Evolutionary conservation across 768 basidiomycete genomes (phyloP).

Genomic region (Kwoniella heveanensis): DNA sequence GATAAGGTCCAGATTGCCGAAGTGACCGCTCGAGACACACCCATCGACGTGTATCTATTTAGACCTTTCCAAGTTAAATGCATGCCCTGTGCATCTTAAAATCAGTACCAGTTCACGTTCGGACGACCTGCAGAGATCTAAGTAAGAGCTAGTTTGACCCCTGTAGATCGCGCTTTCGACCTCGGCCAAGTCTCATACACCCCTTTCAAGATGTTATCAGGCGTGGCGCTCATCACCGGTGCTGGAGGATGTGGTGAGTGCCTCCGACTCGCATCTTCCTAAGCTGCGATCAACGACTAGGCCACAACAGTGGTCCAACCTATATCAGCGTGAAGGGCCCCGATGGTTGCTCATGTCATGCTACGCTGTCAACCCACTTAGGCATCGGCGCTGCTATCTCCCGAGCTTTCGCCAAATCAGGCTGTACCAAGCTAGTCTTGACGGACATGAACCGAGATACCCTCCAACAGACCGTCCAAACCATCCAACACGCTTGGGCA

Average conservation of each 20-base stretch:
- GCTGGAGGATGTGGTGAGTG: constrained; percentile 24
- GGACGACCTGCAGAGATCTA: no score
- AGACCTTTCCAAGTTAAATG: no score
- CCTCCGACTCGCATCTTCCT: not conserved
- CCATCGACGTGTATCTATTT: no score
- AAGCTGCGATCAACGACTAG: no score
- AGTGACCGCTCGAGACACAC: not conserved
- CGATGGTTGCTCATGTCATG: no score
- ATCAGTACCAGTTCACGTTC: no score
- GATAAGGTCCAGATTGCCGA: constrained; percentile 1
- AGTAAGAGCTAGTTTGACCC: no score
- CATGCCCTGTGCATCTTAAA: no score
- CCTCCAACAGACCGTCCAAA: constrained; percentile 14
- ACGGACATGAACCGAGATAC: constrained; percentile 34
- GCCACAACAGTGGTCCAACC: no score
- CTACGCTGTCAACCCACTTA: constrained; percentile 1
- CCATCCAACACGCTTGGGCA: not conserved
- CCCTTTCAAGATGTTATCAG: constrained; percentile 21
- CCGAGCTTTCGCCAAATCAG: constrained; percentile 34
- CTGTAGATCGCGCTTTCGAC: no score
- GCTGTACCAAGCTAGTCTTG: constrained; percentile 26
- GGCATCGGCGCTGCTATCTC: constrained; percentile 41
- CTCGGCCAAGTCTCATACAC: no score
- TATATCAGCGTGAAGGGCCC: no score
- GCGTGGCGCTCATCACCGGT: constrained; percentile 27